These are phyloP conservation scores for Mycena floridula DNA, from an alignment of 768 basidiomycete genomes.

Conservation along the genomic window DNA sequence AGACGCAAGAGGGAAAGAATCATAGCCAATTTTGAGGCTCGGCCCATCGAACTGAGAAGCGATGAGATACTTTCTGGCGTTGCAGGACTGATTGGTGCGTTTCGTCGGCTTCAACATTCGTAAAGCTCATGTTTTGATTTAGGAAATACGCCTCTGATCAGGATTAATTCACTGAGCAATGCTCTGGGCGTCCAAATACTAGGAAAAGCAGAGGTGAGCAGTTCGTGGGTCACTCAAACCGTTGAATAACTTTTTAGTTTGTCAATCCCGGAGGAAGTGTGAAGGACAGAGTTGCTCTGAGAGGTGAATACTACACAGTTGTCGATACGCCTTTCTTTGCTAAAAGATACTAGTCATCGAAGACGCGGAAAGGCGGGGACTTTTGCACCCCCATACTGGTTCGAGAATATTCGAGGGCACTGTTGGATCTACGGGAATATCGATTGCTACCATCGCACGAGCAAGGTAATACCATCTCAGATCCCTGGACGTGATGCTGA, in stretches of 20 bases:
- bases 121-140: not conserved
- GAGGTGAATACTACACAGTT: slow-evolving; percentile 48
- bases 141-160: slow-evolving; percentile 93
- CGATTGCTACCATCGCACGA: slow-evolving; percentile 86
- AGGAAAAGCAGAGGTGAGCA: slow-evolving; percentile 86
- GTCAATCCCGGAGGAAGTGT: slow-evolving; percentile 97
- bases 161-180: slow-evolving; percentile 89
- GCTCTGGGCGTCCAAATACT: slow-evolving; percentile 90
- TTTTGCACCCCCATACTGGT: slow-evolving; percentile 79
- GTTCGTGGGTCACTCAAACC: not conserved
- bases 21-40: slow-evolving; percentile 29
- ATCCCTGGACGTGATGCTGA: slow-evolving; percentile 2
- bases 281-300: slow-evolving; percentile 94
- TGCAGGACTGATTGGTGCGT: slow-evolving; percentile 76
- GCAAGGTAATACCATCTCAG: slow-evolving; percentile 51
- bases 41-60: slow-evolving; percentile 66
- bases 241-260: slow-evolving; percentile 45
- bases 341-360: slow-evolving; percentile 67
- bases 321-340: not conserved
- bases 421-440: slow-evolving; percentile 93
- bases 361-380: slow-evolving; percentile 81
- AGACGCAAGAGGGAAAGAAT: slow-evolving; percentile 40
- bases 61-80: slow-evolving; percentile 81
- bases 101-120: not conserved
- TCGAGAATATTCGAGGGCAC: slow-evolving; percentile 97